Conservation (phyloP, 108 stramenopile genomes). For the Mayamaea pseudoterrestris region DNA sequence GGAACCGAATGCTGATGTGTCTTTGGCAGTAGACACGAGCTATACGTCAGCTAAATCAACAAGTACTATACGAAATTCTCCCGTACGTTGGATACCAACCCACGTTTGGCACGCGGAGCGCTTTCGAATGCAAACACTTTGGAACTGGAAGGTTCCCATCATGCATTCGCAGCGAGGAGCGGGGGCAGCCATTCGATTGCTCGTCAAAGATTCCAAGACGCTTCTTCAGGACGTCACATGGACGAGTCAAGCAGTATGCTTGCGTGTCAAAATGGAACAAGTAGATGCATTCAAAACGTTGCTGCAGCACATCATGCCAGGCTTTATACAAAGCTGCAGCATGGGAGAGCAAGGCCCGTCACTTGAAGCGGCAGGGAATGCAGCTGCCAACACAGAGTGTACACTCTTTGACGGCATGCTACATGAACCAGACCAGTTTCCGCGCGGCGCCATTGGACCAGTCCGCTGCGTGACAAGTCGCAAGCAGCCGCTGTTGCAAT, state of each 20-base stretch:
- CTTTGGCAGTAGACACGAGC: not conserved
- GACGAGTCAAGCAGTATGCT: not conserved
- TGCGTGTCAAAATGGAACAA: not conserved
- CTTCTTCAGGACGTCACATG: constrained; percentile 60
- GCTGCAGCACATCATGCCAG: constrained; percentile 1
- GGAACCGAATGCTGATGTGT: not conserved
- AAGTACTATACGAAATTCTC: not conserved
- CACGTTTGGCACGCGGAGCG: constrained; percentile 81
- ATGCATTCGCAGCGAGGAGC: constrained; percentile 63
- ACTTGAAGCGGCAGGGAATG: too few species aligned
- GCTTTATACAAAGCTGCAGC: not conserved
- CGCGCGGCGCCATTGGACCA: constrained; percentile 27
- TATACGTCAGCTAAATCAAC: not conserved
- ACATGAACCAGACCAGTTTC: constrained; percentile 22
- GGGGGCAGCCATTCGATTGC: constrained; percentile 53
- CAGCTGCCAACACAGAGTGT: too few species aligned
- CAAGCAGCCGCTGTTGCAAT: not conserved
- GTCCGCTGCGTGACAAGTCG: constrained; percentile 7
- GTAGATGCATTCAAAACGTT: too few species aligned
- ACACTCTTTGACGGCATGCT: constrained; percentile 15
- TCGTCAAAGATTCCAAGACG: constrained; percentile 7
- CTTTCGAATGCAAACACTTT: constrained; percentile 53
- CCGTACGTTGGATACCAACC: constrained; percentile 49
- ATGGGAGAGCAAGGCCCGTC: not conserved
- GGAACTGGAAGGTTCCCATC: constrained; percentile 59